A percentile compares a stretch with the other conserved stretches of the same genome.
Conservation (phyloP, 2,329 filamentous ascomycete species). For the Dryadomyces quercus-mongolicae region DNA sequence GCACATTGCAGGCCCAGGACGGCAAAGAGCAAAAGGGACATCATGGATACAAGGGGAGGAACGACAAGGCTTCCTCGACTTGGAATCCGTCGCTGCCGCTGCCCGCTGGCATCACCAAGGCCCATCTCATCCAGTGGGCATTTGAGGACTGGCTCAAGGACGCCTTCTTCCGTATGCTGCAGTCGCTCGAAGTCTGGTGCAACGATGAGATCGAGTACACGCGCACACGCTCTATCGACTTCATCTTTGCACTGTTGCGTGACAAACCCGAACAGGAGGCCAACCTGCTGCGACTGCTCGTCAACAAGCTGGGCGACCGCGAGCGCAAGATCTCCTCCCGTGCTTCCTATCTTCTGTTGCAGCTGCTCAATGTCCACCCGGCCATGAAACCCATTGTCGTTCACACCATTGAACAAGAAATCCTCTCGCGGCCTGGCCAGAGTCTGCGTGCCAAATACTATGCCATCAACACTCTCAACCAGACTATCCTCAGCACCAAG, state of each 20-base stretch:
- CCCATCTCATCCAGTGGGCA: conserved; percentile 75
- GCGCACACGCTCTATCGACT: conserved; percentile 74
- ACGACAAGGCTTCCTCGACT: conserved; percentile 15
- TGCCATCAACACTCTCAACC: conserved; percentile 90
- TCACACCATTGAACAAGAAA: conserved; percentile 72
- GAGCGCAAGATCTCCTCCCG: conserved; percentile 93
- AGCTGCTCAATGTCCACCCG: conserved; percentile 78
- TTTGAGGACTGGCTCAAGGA: conserved; percentile 95
- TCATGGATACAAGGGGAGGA: background rate
- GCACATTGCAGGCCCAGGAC: conserved; percentile 42
- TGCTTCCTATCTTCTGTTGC: conserved; percentile 84
- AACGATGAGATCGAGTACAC: conserved; percentile 94
- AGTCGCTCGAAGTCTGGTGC: conserved; percentile 84
- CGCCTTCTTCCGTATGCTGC: conserved; percentile 84
- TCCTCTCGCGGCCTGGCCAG: conserved; percentile 78
- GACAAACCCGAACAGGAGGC: conserved; percentile 97
- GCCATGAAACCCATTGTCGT: conserved; percentile 89
- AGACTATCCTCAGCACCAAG: conserved; percentile 79
- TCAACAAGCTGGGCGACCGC: conserved; percentile 93
- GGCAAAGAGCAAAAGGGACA: background rate
- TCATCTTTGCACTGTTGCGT: conserved; percentile 81
- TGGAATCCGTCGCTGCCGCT: conserved; percentile 63
- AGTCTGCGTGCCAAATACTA: conserved; percentile 87
- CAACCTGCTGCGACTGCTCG: conserved; percentile 77
- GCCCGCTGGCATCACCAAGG: conserved; percentile 60